phyloP scores from a whole-genome alignment of 73 alveolate species.

The Tetrahymena borealis region DNA sequence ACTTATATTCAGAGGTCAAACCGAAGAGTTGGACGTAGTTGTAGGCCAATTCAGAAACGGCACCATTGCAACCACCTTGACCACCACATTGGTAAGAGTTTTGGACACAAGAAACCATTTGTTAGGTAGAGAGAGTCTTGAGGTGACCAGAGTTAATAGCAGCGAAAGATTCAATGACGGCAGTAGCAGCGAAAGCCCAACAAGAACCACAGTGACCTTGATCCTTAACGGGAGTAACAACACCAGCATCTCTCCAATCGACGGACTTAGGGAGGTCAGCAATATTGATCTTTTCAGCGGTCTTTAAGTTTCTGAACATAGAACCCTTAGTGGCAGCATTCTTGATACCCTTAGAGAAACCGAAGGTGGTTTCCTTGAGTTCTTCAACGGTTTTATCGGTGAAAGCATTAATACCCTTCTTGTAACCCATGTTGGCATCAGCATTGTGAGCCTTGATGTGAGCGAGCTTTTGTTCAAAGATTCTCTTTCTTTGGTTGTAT shows the following conservation, averaged over 20 bases:
- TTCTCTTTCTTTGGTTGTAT: not conserved
- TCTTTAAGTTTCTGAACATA: not conserved
- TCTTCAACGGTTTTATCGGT: not conserved
- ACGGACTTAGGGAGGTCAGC: constrained; percentile 3
- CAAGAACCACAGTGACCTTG: constrained; percentile 19
- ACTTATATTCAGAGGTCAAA: not conserved
- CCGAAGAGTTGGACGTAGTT: not conserved
- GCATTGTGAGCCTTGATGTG: not conserved
- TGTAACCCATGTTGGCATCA: not conserved
- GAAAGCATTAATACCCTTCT: not conserved
- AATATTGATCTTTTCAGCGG: not conserved
- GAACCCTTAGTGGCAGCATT: not conserved
- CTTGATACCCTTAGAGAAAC: not conserved
- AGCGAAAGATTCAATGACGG: constrained; percentile 5
- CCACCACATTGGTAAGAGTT: constrained; percentile 59
- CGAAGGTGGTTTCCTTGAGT: not conserved
- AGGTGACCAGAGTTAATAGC: not conserved
- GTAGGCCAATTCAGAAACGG: not conserved
- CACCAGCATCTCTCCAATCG: constrained; percentile 48
- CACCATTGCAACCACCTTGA: constrained; percentile 4
- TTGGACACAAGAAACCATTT: constrained; percentile 65
- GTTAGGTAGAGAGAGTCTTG: constrained; percentile 47
- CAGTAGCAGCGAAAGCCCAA: constrained; percentile 25
- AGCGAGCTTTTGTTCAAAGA: not conserved
- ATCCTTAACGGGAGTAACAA: constrained; percentile 46